Percentiles rank a stretch among this genome's conserved stretches.
These are phyloP conservation scores for Neurospora sp. DNA, from an alignment of 495 filamentous ascomycete genomes.

Conservation along the genomic window DNA sequence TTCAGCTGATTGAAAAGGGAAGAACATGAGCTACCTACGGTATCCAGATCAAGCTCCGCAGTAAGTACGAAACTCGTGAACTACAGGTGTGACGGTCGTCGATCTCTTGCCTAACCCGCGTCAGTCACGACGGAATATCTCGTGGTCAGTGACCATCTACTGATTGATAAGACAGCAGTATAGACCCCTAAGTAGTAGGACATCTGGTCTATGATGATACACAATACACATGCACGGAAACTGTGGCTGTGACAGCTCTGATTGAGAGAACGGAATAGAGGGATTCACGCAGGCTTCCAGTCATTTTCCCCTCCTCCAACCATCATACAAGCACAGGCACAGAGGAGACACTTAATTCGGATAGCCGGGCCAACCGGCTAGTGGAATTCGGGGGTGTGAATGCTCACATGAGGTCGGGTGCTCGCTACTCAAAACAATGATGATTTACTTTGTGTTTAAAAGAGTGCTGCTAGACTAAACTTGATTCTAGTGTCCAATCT, in stretches of 20 bases:
- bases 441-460: background rate
- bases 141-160: background rate
- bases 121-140: background rate
- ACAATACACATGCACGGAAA: no score
- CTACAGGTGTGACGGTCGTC: background rate
- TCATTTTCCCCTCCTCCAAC: background rate
- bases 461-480: background rate
- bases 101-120: background rate
- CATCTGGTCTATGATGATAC: no score
- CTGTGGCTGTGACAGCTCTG: no score
- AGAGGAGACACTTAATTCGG: background rate
- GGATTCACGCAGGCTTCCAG: background rate
- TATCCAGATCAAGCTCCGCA: background rate
- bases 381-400: no score
- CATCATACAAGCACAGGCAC: background rate
- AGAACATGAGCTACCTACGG: background rate
- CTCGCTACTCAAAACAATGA: no score
- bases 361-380: no score
- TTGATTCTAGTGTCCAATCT: background rate
- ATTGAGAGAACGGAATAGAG: no score
- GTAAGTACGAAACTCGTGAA: background rate
- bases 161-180: background rate
- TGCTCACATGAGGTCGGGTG: background rate
- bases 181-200: no score
- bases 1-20: background rate